Conservation (phyloP, 1,284 basidiomycete species). For the Cryptococcus sp. region DNA sequence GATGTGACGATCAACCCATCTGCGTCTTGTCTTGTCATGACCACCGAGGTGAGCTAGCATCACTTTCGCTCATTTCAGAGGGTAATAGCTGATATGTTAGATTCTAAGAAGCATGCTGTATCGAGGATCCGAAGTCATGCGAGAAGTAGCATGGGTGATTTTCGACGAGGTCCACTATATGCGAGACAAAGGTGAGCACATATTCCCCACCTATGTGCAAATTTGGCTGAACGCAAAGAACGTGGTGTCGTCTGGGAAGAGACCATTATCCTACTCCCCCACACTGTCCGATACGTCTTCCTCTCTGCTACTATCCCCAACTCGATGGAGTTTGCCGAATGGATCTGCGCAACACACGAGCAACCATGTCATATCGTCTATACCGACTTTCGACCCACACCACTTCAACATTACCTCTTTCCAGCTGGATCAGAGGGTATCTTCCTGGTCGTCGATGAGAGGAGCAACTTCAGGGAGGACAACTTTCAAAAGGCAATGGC, state of each 20-base stretch:
- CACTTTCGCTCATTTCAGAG: background rate
- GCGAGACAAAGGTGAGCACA: slow-evolving; percentile 73
- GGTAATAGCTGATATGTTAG: slow-evolving; percentile 48
- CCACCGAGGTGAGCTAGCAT: slow-evolving; percentile 81
- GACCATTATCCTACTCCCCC: slow-evolving; percentile 94
- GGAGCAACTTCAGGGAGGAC: slow-evolving; percentile 92
- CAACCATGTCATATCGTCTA: slow-evolving; percentile 99
- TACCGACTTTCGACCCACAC: slow-evolving; percentile 97
- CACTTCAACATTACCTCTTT: slow-evolving; percentile 97
- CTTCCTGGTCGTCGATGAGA: slow-evolving; percentile 95
- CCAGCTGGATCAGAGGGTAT: slow-evolving; percentile 95
- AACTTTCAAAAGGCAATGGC: slow-evolving; percentile 99
- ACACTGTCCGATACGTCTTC: slow-evolving; percentile 95
- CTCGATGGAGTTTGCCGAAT: slow-evolving; percentile 99
- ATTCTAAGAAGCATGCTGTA: slow-evolving; percentile 99
- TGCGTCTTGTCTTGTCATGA: slow-evolving; percentile 97
- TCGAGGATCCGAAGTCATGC: slow-evolving; percentile 97
- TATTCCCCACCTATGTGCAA: background rate
- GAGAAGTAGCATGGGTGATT: slow-evolving; percentile 98
- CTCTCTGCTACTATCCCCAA: slow-evolving; percentile 99
- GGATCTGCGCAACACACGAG: slow-evolving; percentile 95
- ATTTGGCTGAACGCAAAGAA: slow-evolving; percentile 28
- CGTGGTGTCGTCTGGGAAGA: slow-evolving; percentile 61
- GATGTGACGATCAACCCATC: slow-evolving; percentile 99
- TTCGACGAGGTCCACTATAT: slow-evolving; percentile 99